Conservation (phyloP, 2,329 filamentous ascomycete species). For the Mollisia scopiformis region DNA sequence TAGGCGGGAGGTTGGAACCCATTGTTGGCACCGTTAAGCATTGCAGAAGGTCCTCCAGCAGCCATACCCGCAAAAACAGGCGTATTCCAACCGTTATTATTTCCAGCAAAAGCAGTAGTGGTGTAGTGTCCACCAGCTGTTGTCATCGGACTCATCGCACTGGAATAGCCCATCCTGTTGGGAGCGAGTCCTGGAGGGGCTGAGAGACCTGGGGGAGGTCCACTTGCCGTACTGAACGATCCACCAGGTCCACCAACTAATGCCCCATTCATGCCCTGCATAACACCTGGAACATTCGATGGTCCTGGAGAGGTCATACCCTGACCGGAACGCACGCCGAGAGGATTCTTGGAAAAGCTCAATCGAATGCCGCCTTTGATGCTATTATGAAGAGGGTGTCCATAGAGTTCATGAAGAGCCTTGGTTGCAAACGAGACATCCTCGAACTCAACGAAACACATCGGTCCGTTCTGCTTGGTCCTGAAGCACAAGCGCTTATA, state of each 20-base stretch:
- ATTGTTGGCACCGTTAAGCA: slow-evolving; percentile 34
- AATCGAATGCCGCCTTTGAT: slow-evolving; percentile 92
- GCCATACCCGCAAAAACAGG: slow-evolving; percentile 32
- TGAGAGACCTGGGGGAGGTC: slow-evolving; percentile 79
- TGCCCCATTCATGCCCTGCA: slow-evolving; percentile 62
- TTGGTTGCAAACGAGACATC: slow-evolving; percentile 91
- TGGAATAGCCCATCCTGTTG: slow-evolving; percentile 32
- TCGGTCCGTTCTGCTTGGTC: slow-evolving; percentile 92
- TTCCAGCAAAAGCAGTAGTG: slow-evolving; percentile 27
- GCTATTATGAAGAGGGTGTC: slow-evolving; percentile 84
- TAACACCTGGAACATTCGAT: slow-evolving; percentile 44
- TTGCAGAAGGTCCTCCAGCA: slow-evolving; percentile 34
- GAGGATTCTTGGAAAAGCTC: slow-evolving; percentile 96
- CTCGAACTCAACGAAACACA: slow-evolving; percentile 99
- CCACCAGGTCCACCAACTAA: slow-evolving; percentile 44
- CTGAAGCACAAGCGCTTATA: slow-evolving; percentile 96
- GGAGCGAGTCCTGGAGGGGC: slow-evolving; percentile 71
- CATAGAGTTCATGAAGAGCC: slow-evolving; percentile 87
- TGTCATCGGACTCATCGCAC: slow-evolving; percentile 28
- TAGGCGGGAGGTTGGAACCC: slow-evolving; percentile 39
- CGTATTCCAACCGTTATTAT: slow-evolving; percentile 33
- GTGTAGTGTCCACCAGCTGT: slow-evolving; percentile 28
- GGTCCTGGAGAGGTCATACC: slow-evolving; percentile 40
- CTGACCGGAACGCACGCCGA: slow-evolving; percentile 85
- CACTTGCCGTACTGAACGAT: slow-evolving; percentile 47